These are phyloP conservation scores for Metarhizium album DNA, from an alignment of 2,329 filamentous ascomycete species.

Conservation along the genomic window DNA sequence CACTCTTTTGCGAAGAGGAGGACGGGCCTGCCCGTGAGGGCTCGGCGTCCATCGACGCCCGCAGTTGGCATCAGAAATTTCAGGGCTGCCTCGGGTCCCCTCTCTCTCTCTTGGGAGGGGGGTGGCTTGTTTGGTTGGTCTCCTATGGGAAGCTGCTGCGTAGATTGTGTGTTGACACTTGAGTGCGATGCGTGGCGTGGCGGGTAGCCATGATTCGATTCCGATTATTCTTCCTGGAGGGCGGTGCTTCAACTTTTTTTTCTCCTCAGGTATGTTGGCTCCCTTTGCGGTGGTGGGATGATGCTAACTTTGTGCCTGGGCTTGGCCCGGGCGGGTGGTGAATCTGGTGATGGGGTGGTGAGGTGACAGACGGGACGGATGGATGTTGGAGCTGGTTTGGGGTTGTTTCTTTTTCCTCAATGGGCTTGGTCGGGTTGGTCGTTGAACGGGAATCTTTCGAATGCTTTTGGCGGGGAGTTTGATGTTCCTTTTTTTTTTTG, in stretches of 20 bases:
- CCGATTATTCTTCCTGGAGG: constrained; percentile 16
- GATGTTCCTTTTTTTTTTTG: neutral
- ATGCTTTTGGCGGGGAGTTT: neutral
- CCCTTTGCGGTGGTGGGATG: neutral
- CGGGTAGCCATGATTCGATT: constrained; percentile 14
- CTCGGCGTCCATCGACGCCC: constrained; percentile 13
- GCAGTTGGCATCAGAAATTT: constrained; percentile 16
- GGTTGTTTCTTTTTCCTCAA: neutral
- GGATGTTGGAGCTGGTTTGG: neutral
- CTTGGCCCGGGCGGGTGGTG: neutral
- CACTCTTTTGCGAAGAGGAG: constrained; percentile 6
- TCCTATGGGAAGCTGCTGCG: constrained; percentile 15
- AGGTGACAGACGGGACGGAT: neutral
- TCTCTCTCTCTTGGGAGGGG: neutral
- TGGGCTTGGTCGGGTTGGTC: neutral
- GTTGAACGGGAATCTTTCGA: neutral
- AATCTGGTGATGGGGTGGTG: neutral
- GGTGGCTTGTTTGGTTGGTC: neutral
- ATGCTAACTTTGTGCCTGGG: constrained; percentile 6
- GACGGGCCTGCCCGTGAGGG: constrained; percentile 16
- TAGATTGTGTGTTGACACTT: constrained; percentile 15
- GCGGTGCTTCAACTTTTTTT: constrained; percentile 13
- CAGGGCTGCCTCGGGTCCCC: constrained; percentile 5
- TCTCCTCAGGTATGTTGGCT: constrained; percentile 9
- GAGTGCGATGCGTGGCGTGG: constrained; percentile 16